Evolutionary conservation across 805 yeast genomes (phyloP).

Genomic region (Martiniozyma abietophila): DNA sequence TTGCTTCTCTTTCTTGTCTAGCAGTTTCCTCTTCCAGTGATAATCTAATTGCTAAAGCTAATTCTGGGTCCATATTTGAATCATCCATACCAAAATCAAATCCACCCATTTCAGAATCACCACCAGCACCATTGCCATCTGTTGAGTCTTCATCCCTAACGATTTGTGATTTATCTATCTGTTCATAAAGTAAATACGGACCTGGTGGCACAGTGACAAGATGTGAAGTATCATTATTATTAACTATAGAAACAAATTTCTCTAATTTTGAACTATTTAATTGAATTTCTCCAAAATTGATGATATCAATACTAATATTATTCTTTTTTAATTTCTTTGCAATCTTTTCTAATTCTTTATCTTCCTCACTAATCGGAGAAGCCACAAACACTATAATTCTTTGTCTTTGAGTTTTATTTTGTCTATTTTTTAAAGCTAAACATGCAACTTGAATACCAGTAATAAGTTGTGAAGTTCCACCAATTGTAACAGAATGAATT

Average conservation of each 20-base stretch:
- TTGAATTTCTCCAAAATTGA: conserved; percentile 86
- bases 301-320: conserved; percentile 78
- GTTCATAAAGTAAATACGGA: conserved; percentile 74
- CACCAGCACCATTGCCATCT: conserved; percentile 32
- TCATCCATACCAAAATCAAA: conserved; percentile 63
- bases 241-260: conserved; percentile 64
- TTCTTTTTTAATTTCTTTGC: conserved; percentile 93
- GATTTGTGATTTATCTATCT: conserved; percentile 66
- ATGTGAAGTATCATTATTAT: conserved; percentile 70
- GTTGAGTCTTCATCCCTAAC: conserved; percentile 42
- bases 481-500: conserved; percentile 65
- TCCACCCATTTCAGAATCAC: conserved; percentile 31
- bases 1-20: conserved; percentile 72
- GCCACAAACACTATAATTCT: conserved; percentile 87
- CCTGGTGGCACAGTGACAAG: conserved; percentile 85
- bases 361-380: conserved; percentile 64
- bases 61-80: conserved; percentile 91
- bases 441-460: conserved; percentile 91
- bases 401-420: conserved; percentile 85
- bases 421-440: conserved; percentile 91
- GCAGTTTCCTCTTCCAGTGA: conserved; percentile 92
- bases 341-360: conserved; percentile 65
- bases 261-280: conserved; percentile 71
- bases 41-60: conserved; percentile 89
- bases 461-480: conserved; percentile 57